Percentiles rank a stretch among this genome's conserved stretches.
Conservation (phyloP, 2,329 filamentous ascomycete genomes). For the Ophiostoma pallidulum region DNA sequence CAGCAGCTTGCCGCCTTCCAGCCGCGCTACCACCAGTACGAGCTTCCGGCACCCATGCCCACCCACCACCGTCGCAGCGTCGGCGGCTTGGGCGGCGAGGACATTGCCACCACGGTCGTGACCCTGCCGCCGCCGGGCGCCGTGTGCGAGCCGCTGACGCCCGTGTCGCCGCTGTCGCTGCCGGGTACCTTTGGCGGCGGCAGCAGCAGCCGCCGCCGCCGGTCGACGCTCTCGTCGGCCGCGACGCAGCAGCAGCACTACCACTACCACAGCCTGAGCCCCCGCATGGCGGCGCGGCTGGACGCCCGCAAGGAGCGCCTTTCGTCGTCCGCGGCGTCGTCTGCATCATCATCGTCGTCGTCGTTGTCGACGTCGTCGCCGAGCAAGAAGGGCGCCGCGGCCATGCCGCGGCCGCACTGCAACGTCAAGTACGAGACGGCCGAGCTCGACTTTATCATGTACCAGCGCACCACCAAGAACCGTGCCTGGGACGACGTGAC, state of each 20-base stretch:
- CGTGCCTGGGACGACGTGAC: slow-evolving; percentile 18
- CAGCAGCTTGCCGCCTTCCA: neutral
- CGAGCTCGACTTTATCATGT: slow-evolving; percentile 20
- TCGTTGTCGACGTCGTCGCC: neutral
- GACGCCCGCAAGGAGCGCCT: slow-evolving; percentile 1
- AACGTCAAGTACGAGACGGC: slow-evolving; percentile 20
- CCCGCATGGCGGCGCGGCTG: slow-evolving; percentile 8
- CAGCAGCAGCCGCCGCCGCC: no score
- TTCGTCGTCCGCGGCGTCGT: neutral
- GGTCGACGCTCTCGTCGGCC: no score
- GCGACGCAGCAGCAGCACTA: neutral
- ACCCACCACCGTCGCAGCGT: neutral
- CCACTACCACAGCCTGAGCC: slow-evolving; percentile 1
- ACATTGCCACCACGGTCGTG: slow-evolving; percentile 13
- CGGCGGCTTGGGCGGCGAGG: neutral
- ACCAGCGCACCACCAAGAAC: slow-evolving; percentile 19
- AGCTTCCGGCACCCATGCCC: slow-evolving; percentile 3
- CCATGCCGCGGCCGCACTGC: slow-evolving; percentile 16
- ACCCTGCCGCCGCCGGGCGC: slow-evolving; percentile 8
- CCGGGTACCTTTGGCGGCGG: neutral
- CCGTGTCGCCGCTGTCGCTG: slow-evolving; percentile 10
- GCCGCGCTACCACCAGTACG: slow-evolving; percentile 2
- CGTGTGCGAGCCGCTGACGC: slow-evolving; percentile 10
- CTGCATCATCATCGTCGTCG: neutral
- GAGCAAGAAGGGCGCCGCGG: neutral